phyloP scores from a whole-genome alignment of 352 stramenopile species.

The Pythium biforme region DNA sequence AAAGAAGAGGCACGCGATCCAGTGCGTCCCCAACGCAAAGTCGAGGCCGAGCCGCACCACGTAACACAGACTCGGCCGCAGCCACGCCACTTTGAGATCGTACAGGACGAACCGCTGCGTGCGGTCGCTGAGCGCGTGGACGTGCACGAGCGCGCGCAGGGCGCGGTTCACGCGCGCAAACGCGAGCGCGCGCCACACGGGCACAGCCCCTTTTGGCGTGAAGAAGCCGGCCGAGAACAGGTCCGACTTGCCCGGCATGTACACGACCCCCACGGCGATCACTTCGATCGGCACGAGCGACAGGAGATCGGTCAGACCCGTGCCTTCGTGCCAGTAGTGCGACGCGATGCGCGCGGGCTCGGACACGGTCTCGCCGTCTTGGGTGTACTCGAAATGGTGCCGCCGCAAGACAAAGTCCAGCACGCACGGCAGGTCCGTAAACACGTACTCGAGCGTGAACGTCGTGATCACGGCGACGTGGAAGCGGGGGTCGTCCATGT shows the following conservation, averaged over 20 bases:
- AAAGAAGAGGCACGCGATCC: slow-evolving; percentile 36
- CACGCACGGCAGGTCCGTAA: slow-evolving; percentile 39
- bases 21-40: slow-evolving; percentile 31
- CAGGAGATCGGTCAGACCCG: slow-evolving; percentile 46
- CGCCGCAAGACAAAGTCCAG: slow-evolving; percentile 34
- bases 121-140: slow-evolving; percentile 43
- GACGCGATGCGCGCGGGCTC: slow-evolving; percentile 25
- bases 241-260: slow-evolving; percentile 7
- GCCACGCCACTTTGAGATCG: slow-evolving; percentile 35
- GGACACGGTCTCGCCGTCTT: slow-evolving; percentile 20
- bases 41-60: slow-evolving; percentile 40
- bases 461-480: slow-evolving; percentile 30
- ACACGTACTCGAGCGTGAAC: slow-evolving; percentile 53
- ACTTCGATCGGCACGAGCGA: slow-evolving; percentile 54
- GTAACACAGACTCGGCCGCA: slow-evolving; percentile 31
- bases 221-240: slow-evolving; percentile 15
- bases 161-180: slow-evolving; percentile 53
- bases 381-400: slow-evolving; percentile 30
- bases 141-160: slow-evolving; percentile 42
- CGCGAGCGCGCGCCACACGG: slow-evolving; percentile 49
- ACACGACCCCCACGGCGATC: slow-evolving; percentile 23
- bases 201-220: slow-evolving; percentile 26
- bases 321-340: slow-evolving; percentile 51
- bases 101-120: slow-evolving; percentile 58
- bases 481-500: slow-evolving; percentile 36